Evolutionary conservation across 306 rosid species (phyloP), one percentile per base, ranked within the genome.

Genomic region (Glycyrrhiza uralensis): DNA sequence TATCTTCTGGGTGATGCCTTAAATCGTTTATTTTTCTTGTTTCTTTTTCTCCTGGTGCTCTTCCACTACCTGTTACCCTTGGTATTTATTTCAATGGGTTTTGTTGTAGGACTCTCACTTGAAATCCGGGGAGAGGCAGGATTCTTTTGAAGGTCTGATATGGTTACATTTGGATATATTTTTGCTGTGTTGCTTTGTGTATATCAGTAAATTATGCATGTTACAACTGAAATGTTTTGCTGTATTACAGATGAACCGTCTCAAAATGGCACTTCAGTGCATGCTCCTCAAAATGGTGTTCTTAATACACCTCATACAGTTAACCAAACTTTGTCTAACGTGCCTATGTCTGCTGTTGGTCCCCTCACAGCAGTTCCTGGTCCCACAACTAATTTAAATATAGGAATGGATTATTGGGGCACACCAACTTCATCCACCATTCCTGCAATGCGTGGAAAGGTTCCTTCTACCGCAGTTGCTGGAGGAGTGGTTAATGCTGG

Each of bases 401-500:
- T 94, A 64, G 98, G 98, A 82, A 94, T 91, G 97, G 98, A 94
- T 65, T 94, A 91, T 79, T 94, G 98, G 98, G 95, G 95, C 38
- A 71, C 98, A 17, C 91, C 95, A 42, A 69, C 96, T 57, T 69
- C 96, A 52, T 80, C 97, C 35, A 41, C 84, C 46, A 77, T 91
- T 67, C 92, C 98, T 75, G 85, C 89, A 15, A 13, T 86, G 46
- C 85, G 57, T 4, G 93, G 97, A 85, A 89, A 94, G 88, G 94
- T 84, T 62, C 91, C 98, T 30, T 71, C 96, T n/a, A 81, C 88
- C 80, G 88, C 96, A 51, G 89, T 89, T 83, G 86, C 87, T 36
- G 98, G 96, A 70, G 98, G 85, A 64, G 75, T 88, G 39, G 90
- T 80, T 79, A 63, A 89, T 77, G 76, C 85, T 76, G 97, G 96